Evolutionary conservation across 225 moss, liverwort and hornwort species (phyloP), one percentile per base, ranked within the genome.

Genomic region (Bryoerythrophyllum caledonicum): DNA sequence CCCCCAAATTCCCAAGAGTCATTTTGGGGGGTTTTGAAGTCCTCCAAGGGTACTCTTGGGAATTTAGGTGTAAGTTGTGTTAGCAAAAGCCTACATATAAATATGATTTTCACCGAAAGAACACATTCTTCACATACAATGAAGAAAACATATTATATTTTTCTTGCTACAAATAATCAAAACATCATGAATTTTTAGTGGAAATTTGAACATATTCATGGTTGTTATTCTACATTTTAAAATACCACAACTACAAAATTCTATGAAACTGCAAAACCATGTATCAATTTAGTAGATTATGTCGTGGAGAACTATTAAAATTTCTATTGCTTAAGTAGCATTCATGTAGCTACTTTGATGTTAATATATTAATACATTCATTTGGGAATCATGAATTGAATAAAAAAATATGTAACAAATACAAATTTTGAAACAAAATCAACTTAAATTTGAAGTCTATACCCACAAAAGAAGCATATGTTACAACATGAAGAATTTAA

Each of bases 141-240:
- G 21, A 54, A 10, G 0, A 23, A 17, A 17, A 0, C 1, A 3
- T 8, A 11, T 8, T 55, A 0, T 11, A 23, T 23, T 11, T 52
- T 55, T 0, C 3, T 9, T 55, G 23, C 0, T 1, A 5, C 0
- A n/a, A 9, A 53, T 53, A 9, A n/a, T 1, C 4, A n/a, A 8
- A 53, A 19, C 6, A 2, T 53, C 7, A 53, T n/a, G 7, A n/a
- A 20, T 5, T 8, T 8, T 53, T 7, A 53, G 0, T 53, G 8
- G n/a, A 8, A 7, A 53, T 8, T 49, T n/a, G 2, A n/a, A 8
- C 8, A 8, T 19, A 53, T n/a, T 7, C 1, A 1, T n/a, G 2
- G 20, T 53, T n/a, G 2, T 2, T n/a, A n/a, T 6, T 53, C 20
- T 8, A 44, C 1, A 53, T n/a, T n/a, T 53, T n/a, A 53, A 53